Evolutionary conservation across 495 filamentous ascomycete species (phyloP), one percentile per base, ranked within the genome.

Genomic region (Neurospora sp.): DNA sequence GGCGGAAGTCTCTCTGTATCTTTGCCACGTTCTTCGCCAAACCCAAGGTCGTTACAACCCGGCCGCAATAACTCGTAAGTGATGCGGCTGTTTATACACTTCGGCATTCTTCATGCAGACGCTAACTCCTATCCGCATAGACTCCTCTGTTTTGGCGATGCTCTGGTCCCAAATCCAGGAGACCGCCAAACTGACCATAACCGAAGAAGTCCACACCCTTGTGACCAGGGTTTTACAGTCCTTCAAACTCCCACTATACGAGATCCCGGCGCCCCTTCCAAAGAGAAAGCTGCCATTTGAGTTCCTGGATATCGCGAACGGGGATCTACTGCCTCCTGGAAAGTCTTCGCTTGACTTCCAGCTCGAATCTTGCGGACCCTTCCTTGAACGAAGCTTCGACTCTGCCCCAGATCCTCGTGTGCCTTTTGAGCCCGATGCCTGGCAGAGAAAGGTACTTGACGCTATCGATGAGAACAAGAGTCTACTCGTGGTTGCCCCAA

Each of bases 401-500:
- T 90, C 91, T 0, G 79, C 80, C 31, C 85, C 88, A 3, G 92
- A 94, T 80, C 70, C 83, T 22, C 87, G 92, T 53, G 90, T 91
- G 14, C 81, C 84, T 20, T 94, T 94, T 75, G 79, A 89, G 11
- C 92, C 92, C 4, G 92, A 94, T 82, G 85, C 82, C 3, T 94
- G 92, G 92, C 92, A 94, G 80, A 82, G 89, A 59, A 83, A 88
- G 27, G 91, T 94, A 1, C 82, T 94, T 10, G 91, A 94, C 73
- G 88, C 88, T 69, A 88, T 94, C 70, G 92, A 94, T 78, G 84
- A 81, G 0, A 82, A 90, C 69, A 85, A 86, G 53, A 92, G 90
- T 73, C 83, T 92, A 2, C 90, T 94, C 76, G 89, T 93, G 0
- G 89, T 94, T 12, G 92, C 92, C 2, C 92, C 92, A 11, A 94